Evolutionary conservation across 768 basidiomycete species (phyloP).

Genomic region (Amanita rubescens): DNA sequence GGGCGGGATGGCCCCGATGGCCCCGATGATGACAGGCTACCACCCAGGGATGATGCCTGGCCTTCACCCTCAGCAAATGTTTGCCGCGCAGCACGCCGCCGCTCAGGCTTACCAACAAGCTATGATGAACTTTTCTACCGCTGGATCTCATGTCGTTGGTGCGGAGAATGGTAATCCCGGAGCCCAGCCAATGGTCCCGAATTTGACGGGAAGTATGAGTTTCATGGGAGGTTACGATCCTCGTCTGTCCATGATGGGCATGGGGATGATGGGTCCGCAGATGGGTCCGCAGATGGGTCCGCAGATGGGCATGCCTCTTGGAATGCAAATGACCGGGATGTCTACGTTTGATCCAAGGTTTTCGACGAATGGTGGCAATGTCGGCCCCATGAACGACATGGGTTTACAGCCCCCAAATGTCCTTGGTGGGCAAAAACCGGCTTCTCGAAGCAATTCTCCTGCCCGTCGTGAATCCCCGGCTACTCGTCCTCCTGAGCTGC

Average conservation of each 20-base stretch:
- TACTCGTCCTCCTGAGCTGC: conserved; percentile 19
- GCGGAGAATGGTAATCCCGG: conserved; percentile 42
- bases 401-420: conserved; percentile 31
- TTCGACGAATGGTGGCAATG: conserved; percentile 27
- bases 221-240: conserved; percentile 49
- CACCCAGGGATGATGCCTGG: conserved; percentile 55
- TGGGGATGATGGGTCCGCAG: conserved; percentile 30
- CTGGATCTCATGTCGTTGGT: conserved; percentile 68
- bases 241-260: conserved; percentile 71
- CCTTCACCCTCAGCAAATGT: conserved; percentile 72
- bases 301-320: conserved; percentile 34
- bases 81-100: conserved; percentile 78
- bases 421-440: conserved; percentile 19
- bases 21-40: conserved; percentile 43
- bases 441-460: conserved; percentile 45
- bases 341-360: conserved; percentile 54
- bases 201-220: conserved; percentile 26
- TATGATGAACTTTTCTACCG: conserved; percentile 73
- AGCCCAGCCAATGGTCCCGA: conserved; percentile 38
- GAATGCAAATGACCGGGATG: conserved; percentile 58
- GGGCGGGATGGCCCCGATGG: conserved; percentile 22
- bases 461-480: conserved; percentile 49
- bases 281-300: conserved; percentile 26
- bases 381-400: conserved; percentile 19
- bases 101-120: conserved; percentile 86